Percentiles rank a stretch among this genome's conserved stretches.
Conservation (phyloP, 495 filamentous ascomycete species). For the Lophium mytilinum region DNA sequence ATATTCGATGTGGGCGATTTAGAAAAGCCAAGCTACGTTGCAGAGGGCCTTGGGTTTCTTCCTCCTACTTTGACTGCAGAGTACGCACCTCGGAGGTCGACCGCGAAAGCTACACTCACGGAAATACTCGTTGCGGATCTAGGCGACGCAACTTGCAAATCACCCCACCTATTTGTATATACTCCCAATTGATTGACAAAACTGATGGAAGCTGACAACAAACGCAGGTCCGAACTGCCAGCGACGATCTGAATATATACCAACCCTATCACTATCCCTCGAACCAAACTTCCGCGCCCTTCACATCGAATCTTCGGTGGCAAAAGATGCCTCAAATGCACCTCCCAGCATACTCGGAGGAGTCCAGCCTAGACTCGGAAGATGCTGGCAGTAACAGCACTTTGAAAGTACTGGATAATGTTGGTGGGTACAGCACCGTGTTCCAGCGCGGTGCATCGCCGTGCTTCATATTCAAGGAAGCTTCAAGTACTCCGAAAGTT, state of each 20-base stretch:
- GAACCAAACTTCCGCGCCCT: slow-evolving; percentile 31
- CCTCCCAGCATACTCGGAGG: slow-evolving; percentile 45
- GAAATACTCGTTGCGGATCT: slow-evolving; percentile 79
- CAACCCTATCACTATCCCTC: slow-evolving; percentile 56
- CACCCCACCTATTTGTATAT: slow-evolving; percentile 74
- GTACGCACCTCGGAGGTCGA: slow-evolving; percentile 56
- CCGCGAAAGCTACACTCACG: slow-evolving; percentile 58
- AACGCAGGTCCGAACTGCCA: slow-evolving; percentile 64
- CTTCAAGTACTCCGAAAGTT: slow-evolving; percentile 64
- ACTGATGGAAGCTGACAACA: not conserved
- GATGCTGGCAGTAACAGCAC: slow-evolving; percentile 39
- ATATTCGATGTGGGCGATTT: slow-evolving; percentile 59
- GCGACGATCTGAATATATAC: slow-evolving; percentile 81
- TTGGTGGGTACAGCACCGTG: slow-evolving; percentile 68
- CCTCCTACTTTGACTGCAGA: slow-evolving; percentile 68
- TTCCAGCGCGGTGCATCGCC: slow-evolving; percentile 73
- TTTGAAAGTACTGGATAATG: slow-evolving; percentile 54
- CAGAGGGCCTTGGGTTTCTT: slow-evolving; percentile 67
- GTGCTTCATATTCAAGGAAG: slow-evolving; percentile 69
- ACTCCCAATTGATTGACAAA: not conserved
- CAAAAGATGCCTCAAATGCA: slow-evolving; percentile 61
- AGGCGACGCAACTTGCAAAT: slow-evolving; percentile 59
- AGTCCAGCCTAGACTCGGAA: slow-evolving; percentile 33
- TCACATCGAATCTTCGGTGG: slow-evolving; percentile 51
- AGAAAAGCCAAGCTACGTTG: slow-evolving; percentile 50